Evolutionary conservation across 2,329 filamentous ascomycete genomes (phyloP).

Genomic region (Coniosporium tulheliwenetii): DNA sequence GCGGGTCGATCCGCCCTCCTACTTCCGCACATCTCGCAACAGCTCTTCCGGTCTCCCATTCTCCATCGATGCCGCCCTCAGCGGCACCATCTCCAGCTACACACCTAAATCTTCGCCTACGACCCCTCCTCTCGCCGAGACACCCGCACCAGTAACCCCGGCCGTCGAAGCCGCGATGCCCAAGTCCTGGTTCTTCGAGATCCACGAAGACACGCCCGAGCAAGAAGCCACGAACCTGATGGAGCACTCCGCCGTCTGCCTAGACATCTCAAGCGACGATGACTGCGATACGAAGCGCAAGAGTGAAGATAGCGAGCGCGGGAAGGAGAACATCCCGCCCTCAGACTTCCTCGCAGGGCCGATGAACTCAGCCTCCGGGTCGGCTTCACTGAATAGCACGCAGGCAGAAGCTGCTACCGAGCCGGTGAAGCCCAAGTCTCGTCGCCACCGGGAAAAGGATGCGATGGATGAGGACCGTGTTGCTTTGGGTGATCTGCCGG

Average conservation of each 20-base stretch:
- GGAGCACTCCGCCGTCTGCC: slow-evolving; percentile 71
- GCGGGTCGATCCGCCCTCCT: slow-evolving; percentile 56
- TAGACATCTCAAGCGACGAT: slow-evolving; percentile 85
- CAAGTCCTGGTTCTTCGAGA: slow-evolving; percentile 73
- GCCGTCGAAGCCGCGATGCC: slow-evolving; percentile 42
- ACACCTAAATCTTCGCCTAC: slow-evolving; percentile 26
- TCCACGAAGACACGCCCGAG: slow-evolving; percentile 81
- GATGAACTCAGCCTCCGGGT: slow-evolving; percentile 2
- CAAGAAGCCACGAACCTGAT: slow-evolving; percentile 86
- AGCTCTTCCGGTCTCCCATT: slow-evolving; percentile 46
- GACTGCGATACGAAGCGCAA: slow-evolving; percentile 43
- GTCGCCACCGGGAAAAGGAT: slow-evolving; percentile 15
- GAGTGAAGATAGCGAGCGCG: slow-evolving; percentile 42
- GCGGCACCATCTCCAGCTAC: slow-evolving; percentile 52
- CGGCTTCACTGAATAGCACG: neutral
- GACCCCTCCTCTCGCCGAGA: slow-evolving; percentile 15
- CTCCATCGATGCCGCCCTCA: slow-evolving; percentile 70
- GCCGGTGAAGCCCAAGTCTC: slow-evolving; percentile 14
- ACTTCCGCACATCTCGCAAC: slow-evolving; percentile 28
- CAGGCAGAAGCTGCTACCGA: neutral
- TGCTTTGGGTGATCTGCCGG: slow-evolving; percentile 18
- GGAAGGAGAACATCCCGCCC: slow-evolving; percentile 91
- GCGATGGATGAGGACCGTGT: slow-evolving; percentile 23
- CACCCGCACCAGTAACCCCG: slow-evolving; percentile 17
- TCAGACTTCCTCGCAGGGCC: slow-evolving; percentile 15